phyloP scores from a whole-genome alignment of 225 moss, liverwort and hornwort genomes.

The Physcomitrellopsis africana region DNA sequence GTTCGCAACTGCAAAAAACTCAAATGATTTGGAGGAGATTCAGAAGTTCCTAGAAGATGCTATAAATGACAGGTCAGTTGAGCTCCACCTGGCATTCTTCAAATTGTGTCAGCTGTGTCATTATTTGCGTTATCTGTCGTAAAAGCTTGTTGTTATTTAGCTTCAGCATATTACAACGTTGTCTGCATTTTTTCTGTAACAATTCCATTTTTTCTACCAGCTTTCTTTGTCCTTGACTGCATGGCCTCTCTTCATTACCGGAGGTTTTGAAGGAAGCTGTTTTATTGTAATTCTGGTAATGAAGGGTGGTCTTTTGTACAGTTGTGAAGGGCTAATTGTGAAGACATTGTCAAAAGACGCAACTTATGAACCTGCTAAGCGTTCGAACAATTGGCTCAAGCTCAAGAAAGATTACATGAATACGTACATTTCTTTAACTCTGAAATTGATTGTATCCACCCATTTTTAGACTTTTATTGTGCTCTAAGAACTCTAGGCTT shows the following conservation, averaged over 20 bases:
- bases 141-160: conserved; percentile 7
- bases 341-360: conserved; percentile 94
- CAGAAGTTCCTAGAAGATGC: conserved; percentile 93
- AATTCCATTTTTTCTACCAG: background rate
- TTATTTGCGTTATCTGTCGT: background rate
- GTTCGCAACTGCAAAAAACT: conserved; percentile 88
- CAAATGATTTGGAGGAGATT: conserved; percentile 94
- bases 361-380: conserved; percentile 93
- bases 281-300: conserved; percentile 19
- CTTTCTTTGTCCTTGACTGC: background rate
- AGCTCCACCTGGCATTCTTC: conserved; percentile 25
- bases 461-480: conserved; percentile 7
- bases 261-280: conserved; percentile 7
- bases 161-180: conserved; percentile 3
- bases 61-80: conserved; percentile 75
- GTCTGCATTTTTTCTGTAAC: background rate
- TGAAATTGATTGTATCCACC: conserved; percentile 20
- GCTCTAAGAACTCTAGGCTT: conserved; percentile 17
- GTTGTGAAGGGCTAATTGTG: conserved; percentile 98
- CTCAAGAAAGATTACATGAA: conserved; percentile 99
- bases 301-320: conserved; percentile 32
- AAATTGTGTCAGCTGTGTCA: conserved; percentile 12
- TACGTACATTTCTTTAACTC: conserved; percentile 50
- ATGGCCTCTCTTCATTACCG: conserved; percentile 20
- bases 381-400: conserved; percentile 99